A percentile compares a stretch with the other conserved stretches of the same genome.
phyloP scores from a whole-genome alignment of 2,329 filamentous ascomycete species.

The Scopulariopsis brevicaulis region DNA sequence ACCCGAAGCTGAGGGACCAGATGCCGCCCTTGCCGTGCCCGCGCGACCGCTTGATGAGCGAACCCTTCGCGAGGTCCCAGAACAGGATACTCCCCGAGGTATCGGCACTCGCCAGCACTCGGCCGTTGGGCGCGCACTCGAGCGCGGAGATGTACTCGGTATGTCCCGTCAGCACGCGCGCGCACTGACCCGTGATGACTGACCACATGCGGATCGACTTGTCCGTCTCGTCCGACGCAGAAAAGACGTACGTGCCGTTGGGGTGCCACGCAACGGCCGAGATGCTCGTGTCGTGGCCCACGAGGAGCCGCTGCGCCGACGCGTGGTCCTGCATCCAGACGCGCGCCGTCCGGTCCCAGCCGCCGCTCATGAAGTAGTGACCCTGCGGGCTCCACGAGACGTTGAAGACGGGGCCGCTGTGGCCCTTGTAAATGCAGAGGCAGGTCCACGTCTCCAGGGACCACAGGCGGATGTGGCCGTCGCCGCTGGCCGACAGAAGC shows the following conservation, averaged over 20 bases:
- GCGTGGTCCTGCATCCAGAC: slow-evolving; percentile 92
- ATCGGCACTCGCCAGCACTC: slow-evolving; percentile 83
- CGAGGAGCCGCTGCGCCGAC: slow-evolving; percentile 75
- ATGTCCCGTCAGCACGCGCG: slow-evolving; percentile 88
- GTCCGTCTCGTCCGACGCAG: slow-evolving; percentile 72
- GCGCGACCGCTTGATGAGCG: slow-evolving; percentile 80
- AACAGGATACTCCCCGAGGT: slow-evolving; percentile 81
- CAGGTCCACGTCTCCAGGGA: slow-evolving; percentile 87
- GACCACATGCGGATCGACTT: slow-evolving; percentile 97
- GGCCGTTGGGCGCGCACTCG: slow-evolving; percentile 78
- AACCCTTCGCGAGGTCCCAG: slow-evolving; percentile 85
- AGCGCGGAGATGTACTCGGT: slow-evolving; percentile 77
- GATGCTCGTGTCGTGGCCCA: slow-evolving; percentile 89
- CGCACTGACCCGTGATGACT: slow-evolving; percentile 73
- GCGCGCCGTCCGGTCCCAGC: slow-evolving; percentile 81
- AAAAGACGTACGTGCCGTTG: slow-evolving; percentile 89
- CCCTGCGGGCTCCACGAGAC: slow-evolving; percentile 85
- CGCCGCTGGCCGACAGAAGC: slow-evolving; percentile 76
- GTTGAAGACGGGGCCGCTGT: slow-evolving; percentile 82
- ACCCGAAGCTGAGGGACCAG: slow-evolving; percentile 86
- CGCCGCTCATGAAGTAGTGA: slow-evolving; percentile 84
- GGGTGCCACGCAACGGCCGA: slow-evolving; percentile 89
- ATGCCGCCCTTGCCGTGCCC: slow-evolving; percentile 91
- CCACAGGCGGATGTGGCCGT: slow-evolving; percentile 86
- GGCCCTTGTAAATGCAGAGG: slow-evolving; percentile 86